Conservation (phyloP, 495 filamentous ascomycete species). For the Trichoderma parareesei region DNA sequence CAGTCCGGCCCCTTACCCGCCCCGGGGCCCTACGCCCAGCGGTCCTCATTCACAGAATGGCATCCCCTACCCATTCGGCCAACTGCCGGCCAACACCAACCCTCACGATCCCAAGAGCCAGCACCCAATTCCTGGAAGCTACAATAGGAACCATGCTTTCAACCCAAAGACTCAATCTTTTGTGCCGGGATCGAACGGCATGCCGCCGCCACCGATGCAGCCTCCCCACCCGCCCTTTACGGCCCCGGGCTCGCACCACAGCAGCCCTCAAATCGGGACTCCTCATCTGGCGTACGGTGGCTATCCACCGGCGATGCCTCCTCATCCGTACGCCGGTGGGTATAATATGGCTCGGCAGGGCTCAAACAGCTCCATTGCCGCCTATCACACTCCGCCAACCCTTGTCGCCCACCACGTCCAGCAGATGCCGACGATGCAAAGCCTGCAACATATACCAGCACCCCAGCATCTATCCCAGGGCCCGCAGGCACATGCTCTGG, state of each 20-base stretch:
- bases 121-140: slow-evolving; percentile 75
- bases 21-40: slow-evolving; percentile 17
- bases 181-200: slow-evolving; percentile 50
- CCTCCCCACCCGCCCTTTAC: slow-evolving; percentile 24
- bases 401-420: not conserved
- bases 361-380: slow-evolving; percentile 44
- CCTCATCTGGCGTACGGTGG: slow-evolving; percentile 34
- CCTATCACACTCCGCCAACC: slow-evolving; percentile 27
- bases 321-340: slow-evolving; percentile 28
- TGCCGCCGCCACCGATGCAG: slow-evolving; percentile 33
- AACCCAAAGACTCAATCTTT: slow-evolving; percentile 91
- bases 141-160: slow-evolving; percentile 66
- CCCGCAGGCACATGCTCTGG: slow-evolving; percentile 29
- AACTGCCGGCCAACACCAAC: slow-evolving; percentile 62
- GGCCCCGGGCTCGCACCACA: slow-evolving; percentile 30
- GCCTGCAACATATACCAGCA: slow-evolving; percentile 7
- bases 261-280: slow-evolving; percentile 39
- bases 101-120: slow-evolving; percentile 57
- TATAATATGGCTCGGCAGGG: slow-evolving; percentile 48
- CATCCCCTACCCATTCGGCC: slow-evolving; percentile 65
- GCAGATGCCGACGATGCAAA: slow-evolving; percentile 8
- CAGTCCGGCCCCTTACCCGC: slow-evolving; percentile 12
- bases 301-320: slow-evolving; percentile 31
- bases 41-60: slow-evolving; percentile 24
- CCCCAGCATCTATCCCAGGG: slow-evolving; percentile 29